These are phyloP conservation scores for Thalassiosira delicatula DNA, from an alignment of 352 stramenopile species.

Conservation along the genomic window DNA sequence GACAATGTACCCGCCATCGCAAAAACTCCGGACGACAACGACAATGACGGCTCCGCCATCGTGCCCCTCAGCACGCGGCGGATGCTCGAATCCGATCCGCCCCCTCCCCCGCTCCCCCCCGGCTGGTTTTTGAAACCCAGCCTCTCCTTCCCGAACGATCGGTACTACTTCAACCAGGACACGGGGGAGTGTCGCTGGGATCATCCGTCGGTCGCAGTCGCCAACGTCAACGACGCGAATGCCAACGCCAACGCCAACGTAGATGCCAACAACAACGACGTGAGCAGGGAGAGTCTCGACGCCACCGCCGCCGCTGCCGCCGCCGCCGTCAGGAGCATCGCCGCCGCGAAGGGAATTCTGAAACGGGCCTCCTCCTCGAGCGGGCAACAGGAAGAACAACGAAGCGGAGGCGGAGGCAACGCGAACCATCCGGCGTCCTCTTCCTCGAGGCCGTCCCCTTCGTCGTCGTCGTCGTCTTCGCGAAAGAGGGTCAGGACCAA, in stretches of 20 bases:
- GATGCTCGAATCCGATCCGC: slow-evolving; percentile 40
- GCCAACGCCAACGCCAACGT: no score
- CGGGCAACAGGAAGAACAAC: no score
- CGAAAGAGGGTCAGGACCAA: slow-evolving; percentile 15
- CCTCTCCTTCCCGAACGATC: slow-evolving; percentile 54
- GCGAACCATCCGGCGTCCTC: no score
- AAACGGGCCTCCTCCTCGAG: no score
- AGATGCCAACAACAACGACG: no score
- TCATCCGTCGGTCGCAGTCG: no score
- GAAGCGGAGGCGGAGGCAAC: no score
- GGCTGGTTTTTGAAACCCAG: slow-evolving; percentile 72
- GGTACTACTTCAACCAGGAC: slow-evolving; percentile 82
- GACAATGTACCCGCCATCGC: neutral
- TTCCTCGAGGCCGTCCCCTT: no score
- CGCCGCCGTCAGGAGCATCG: slow-evolving; percentile 57
- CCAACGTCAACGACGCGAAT: no score
- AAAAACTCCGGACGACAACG: neutral
- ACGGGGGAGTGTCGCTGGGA: slow-evolving; percentile 76
- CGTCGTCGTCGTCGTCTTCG: slow-evolving; percentile 23
- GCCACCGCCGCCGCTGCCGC: slow-evolving; percentile 38
- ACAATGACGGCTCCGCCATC: neutral
- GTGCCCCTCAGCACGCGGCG: neutral
- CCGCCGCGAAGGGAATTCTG: no score
- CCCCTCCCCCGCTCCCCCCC: slow-evolving; percentile 49
- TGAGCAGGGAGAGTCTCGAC: slow-evolving; percentile 40